These are phyloP conservation scores for Rhododendron ferrugineum DNA, from an alignment of 148 eudicot species.

Conservation along the genomic window DNA sequence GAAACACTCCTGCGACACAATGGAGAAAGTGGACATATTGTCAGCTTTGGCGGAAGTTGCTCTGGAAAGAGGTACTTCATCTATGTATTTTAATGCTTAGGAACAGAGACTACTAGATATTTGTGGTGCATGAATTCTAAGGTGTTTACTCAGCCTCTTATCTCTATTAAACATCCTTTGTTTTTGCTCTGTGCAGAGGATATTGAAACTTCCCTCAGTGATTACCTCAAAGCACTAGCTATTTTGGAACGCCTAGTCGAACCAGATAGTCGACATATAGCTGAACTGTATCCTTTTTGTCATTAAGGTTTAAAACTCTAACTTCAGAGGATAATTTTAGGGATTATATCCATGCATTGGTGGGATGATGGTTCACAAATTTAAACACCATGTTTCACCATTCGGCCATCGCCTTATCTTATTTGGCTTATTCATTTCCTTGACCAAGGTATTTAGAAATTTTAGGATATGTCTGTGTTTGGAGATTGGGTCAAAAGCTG, in stretches of 20 bases:
- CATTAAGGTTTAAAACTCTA: neutral
- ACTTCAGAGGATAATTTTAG: neutral
- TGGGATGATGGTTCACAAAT: neutral
- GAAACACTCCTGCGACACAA: constrained; percentile 58
- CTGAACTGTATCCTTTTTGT: constrained; percentile 81
- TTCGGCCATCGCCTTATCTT: neutral
- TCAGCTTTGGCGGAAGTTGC: constrained; percentile 95
- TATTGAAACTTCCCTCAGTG: constrained; percentile 81
- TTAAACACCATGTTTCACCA: neutral
- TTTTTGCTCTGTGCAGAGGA: constrained; percentile 60
- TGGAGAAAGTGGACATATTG: constrained; percentile 83
- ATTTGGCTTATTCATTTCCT: constrained; percentile 23
- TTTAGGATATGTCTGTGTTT: constrained; percentile 86
- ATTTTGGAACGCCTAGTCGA: constrained; percentile 83
- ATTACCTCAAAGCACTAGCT: constrained; percentile 76
- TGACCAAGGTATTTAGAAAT: constrained; percentile 58
- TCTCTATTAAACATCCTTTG: neutral
- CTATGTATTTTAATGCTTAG: constrained; percentile 1
- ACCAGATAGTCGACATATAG: constrained; percentile 75
- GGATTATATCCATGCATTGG: neutral
- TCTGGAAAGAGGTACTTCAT: constrained; percentile 73
- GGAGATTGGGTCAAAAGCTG: constrained; percentile 71
- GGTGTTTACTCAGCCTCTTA: neutral
- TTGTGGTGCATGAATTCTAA: constrained; percentile 5
- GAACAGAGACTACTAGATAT: neutral